A percentile compares a stretch with the other conserved stretches of the same genome.
Evolutionary conservation across 2,329 filamentous ascomycete genomes (phyloP).

Genomic region (Tolypocladium guangdongense): DNA sequence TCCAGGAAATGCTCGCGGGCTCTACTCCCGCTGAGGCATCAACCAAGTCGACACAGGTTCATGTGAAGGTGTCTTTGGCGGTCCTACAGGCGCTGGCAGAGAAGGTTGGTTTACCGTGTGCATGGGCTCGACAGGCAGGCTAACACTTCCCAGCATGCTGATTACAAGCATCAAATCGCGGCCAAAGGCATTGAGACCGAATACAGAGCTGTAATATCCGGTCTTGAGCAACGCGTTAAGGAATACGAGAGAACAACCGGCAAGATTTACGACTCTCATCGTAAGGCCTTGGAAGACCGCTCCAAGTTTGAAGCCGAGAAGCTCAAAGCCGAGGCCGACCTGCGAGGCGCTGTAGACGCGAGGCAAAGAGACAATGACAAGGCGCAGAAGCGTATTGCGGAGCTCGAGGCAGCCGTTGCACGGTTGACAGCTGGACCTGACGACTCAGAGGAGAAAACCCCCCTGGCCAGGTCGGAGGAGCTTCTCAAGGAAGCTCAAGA

Average conservation of each 20-base stretch:
- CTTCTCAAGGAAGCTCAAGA: slow-evolving; percentile 25
- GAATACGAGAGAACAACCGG: slow-evolving; percentile 33
- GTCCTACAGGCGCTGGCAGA: slow-evolving; percentile 27
- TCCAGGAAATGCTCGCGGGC: slow-evolving; percentile 17
- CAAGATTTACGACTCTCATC: slow-evolving; percentile 34
- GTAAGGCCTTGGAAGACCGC: slow-evolving; percentile 40
- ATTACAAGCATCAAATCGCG: slow-evolving; percentile 15
- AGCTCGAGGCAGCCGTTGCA: slow-evolving; percentile 22
- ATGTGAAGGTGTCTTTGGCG: slow-evolving; percentile 17
- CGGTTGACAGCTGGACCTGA: slow-evolving; percentile 16
- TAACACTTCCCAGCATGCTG: slow-evolving; percentile 17
- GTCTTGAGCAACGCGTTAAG: slow-evolving; percentile 33
- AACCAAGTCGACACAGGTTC: slow-evolving; percentile 8
- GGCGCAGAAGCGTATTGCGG: slow-evolving; percentile 22
- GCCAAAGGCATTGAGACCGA: slow-evolving; percentile 22
- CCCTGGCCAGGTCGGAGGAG: slow-evolving; percentile 15
- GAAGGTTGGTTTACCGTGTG: slow-evolving; percentile 18
- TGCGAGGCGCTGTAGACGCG: slow-evolving; percentile 15
- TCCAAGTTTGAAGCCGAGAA: slow-evolving; percentile 35
- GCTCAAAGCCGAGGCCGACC: slow-evolving; percentile 23
- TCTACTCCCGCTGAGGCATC: slow-evolving; percentile 6
- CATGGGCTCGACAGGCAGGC: background rate
- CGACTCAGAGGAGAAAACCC: slow-evolving; percentile 12
- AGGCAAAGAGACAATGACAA: slow-evolving; percentile 24
- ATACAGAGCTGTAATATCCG: slow-evolving; percentile 29